These are phyloP conservation scores for Auricularia sp. DNA, from an alignment of 768 basidiomycete genomes.

Conservation along the genomic window DNA sequence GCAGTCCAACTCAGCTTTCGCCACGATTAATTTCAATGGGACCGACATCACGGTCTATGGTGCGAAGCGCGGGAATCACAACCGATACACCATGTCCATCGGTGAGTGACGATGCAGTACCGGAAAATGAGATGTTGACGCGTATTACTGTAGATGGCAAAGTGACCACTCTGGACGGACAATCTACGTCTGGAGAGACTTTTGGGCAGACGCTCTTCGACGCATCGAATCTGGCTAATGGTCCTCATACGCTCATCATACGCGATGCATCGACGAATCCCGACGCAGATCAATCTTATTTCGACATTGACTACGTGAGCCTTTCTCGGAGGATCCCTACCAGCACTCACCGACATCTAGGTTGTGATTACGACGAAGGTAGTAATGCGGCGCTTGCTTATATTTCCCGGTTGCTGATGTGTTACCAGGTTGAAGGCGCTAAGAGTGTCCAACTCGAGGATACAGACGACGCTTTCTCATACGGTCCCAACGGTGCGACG, in stretches of 20 bases:
- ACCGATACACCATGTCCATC: not conserved
- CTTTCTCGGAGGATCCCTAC: too few species aligned
- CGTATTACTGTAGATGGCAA: not conserved
- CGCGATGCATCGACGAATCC: not conserved
- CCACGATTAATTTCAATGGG: conserved; percentile 38
- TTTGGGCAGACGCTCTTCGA: not conserved
- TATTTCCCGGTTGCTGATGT: too few species aligned
- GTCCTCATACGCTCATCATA: not conserved
- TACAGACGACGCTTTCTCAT: too few species aligned
- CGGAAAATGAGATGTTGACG: too few species aligned
- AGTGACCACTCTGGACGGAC: not conserved
- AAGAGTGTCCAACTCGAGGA: too few species aligned
- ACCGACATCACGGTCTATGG: conserved; percentile 41
- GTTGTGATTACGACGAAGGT: too few species aligned
- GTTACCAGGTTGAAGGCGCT: too few species aligned
- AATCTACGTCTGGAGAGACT: not conserved
- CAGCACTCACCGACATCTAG: too few species aligned
- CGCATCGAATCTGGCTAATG: not conserved
- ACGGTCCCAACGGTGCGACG: too few species aligned
- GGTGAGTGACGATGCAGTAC: not conserved
- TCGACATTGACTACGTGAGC: not conserved
- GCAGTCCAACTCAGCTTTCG: conserved; percentile 21
- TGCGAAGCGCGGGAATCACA: conserved; percentile 35
- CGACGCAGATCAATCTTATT: not conserved
- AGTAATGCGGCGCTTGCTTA: too few species aligned